These are phyloP conservation scores for Betula pendula DNA, from an alignment of 306 rosid genomes.

Conservation along the genomic window DNA sequence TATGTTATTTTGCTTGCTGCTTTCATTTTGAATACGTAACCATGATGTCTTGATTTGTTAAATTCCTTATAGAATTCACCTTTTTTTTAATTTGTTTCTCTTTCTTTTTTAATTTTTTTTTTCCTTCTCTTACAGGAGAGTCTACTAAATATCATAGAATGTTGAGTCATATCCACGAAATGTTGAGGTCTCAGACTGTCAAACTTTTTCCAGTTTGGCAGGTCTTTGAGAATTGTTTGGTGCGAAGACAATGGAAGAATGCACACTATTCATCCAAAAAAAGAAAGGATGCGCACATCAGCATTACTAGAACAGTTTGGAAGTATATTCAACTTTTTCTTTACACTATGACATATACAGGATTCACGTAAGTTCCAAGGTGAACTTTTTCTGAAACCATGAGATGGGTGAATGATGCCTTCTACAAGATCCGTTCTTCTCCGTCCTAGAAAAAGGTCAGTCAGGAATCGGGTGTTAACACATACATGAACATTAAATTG, in stretches of 20 bases:
- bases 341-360: not conserved
- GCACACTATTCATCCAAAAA: slow-evolving; percentile 2
- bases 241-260: not conserved
- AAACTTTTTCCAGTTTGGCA: not conserved
- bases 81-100: not conserved
- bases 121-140: slow-evolving; percentile 17
- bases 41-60: not conserved
- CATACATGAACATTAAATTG: slow-evolving; percentile 46
- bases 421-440: slow-evolving; percentile 19
- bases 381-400: slow-evolving; percentile 23
- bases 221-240: not conserved
- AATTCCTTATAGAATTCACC: not conserved
- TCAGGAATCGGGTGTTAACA: slow-evolving; percentile 28
- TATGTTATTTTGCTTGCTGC: not conserved
- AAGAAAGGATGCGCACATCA: not conserved
- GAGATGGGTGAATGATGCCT: slow-evolving; percentile 17
- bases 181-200: slow-evolving; percentile 1
- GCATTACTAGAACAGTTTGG: slow-evolving; percentile 29
- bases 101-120: not conserved
- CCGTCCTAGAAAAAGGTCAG: slow-evolving; percentile 26
- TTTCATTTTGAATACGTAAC: not conserved
- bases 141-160: not conserved
- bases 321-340: slow-evolving; percentile 32
- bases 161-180: not conserved
- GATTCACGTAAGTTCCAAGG: slow-evolving; percentile 15